Conservation (phyloP, 208 protist genomes). For the Vickermania spadyakhi region DNA sequence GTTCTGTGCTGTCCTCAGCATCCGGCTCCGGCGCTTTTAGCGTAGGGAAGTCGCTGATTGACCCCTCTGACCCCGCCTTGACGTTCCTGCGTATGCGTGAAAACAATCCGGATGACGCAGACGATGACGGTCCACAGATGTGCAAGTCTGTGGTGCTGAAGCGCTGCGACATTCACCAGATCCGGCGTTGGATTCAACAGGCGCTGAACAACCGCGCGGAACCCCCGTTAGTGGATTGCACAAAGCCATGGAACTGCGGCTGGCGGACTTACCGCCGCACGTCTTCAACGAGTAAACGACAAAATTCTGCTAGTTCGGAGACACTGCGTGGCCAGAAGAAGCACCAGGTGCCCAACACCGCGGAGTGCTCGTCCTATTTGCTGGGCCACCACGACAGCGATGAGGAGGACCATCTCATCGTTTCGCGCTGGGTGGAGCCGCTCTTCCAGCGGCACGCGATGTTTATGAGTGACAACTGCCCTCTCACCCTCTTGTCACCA, state of each 20-base stretch:
- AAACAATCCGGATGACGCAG: neutral
- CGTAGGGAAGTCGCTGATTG: neutral
- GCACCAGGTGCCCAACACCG: neutral
- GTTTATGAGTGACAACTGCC: constrained; percentile 40
- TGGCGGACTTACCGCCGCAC: constrained; percentile 1
- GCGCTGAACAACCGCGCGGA: neutral
- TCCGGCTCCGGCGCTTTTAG: neutral
- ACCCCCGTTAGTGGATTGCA: neutral
- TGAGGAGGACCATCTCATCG: constrained; percentile 18
- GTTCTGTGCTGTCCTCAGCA: neutral
- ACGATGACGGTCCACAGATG: constrained; percentile 3
- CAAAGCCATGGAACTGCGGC: constrained; percentile 3
- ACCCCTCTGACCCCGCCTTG: neutral
- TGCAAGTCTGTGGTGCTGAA: constrained; percentile 3
- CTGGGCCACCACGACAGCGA: neutral
- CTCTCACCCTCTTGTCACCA: constrained; percentile 45
- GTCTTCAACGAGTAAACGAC: neutral
- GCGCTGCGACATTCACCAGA: constrained; percentile 6
- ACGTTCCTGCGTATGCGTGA: constrained; percentile 2
- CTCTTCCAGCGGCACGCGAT: constrained; percentile 55
- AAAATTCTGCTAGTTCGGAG: neutral
- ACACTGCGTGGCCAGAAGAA: neutral
- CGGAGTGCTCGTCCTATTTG: neutral
- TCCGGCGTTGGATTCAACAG: constrained; percentile 9
- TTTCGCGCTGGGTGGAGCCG: constrained; percentile 47